Evolutionary conservation across 2,329 filamentous ascomycete genomes (phyloP), one percentile per base, ranked within the genome.

Genomic region (Cladosporium sp.): DNA sequence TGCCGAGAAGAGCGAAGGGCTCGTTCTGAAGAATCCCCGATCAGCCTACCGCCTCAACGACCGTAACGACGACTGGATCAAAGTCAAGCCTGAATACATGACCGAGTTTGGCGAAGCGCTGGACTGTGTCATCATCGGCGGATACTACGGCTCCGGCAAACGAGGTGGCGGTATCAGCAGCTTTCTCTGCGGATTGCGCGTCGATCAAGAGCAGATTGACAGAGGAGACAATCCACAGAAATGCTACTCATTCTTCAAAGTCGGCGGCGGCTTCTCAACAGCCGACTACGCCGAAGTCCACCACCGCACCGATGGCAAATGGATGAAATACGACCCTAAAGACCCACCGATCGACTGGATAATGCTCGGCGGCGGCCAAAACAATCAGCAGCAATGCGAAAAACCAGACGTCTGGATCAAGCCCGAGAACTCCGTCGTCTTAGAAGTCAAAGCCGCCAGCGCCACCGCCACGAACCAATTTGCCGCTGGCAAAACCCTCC

Each of bases 11-110:
- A 92, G 88, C 0, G 93, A 97, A 68, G 93, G 93, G 1, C 76
- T 97, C 1, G 90, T 99, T 0, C 73, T 97, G 47, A 99, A 99
- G 73, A 97, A 96, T 56, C 93, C 93, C 7, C 79, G 86, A 4
- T 95, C 91, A 0, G 79, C 82, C 62, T 99, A 99, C 66, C 80
- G 83, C 6, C 77, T 97, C 8, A 96, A 95, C 63, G 88, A 89
- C 58, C 86, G 93, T 42, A 93, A 95, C 61, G 88, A 95, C 60
- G 89, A 96, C 68, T 99, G 93, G 93, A 86, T 96, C 71, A 99
- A 99, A 67, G 91, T 99, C 7, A 99, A 99, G 64, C 93, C 93
- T 1, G 93, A 99, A 57, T 99, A 99, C 68, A 96, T 97, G 91
- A 85, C 85, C 2, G 92, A 96, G 56, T 96, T 93, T 66, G 93